A percentile compares a stretch with the other conserved stretches of the same genome.
phyloP scores from a whole-genome alignment of 2,329 filamentous ascomycete species.

The Nigrospora sphaerica region DNA sequence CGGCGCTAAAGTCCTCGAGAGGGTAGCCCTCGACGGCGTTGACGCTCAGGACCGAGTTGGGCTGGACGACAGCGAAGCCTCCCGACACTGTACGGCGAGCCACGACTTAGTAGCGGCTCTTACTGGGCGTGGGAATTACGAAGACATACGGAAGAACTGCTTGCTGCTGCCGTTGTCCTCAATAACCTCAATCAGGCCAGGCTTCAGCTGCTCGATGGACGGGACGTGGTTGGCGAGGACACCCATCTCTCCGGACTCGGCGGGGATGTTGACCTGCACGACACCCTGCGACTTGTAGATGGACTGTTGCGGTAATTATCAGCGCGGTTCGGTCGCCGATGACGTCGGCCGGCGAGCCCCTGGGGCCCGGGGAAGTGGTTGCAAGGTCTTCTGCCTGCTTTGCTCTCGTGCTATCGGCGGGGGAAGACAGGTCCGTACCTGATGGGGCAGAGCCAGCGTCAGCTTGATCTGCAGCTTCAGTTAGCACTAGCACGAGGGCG shows the following conservation, averaged over 20 bases:
- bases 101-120: slow-evolving; percentile 1
- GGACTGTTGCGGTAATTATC: slow-evolving; percentile 59
- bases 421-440: slow-evolving; percentile 58
- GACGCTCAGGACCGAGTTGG: slow-evolving; percentile 91
- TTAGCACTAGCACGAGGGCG: slow-evolving; percentile 17
- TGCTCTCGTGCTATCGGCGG: too few species aligned
- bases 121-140: not conserved
- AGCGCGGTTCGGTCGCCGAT: slow-evolving; percentile 19
- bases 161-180: slow-evolving; percentile 87
- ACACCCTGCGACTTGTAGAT: slow-evolving; percentile 63
- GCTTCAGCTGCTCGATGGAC: slow-evolving; percentile 97
- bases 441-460: slow-evolving; percentile 93
- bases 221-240: slow-evolving; percentile 98
- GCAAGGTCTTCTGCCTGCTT: not conserved
- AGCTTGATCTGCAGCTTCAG: slow-evolving; percentile 69
- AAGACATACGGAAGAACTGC: slow-evolving; percentile 90
- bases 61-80: slow-evolving; percentile 95
- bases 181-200: slow-evolving; percentile 88
- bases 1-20: slow-evolving; percentile 91
- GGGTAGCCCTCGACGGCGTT: slow-evolving; percentile 95
- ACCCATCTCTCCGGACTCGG: slow-evolving; percentile 98
- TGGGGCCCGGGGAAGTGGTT: slow-evolving; percentile 7
- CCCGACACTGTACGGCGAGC: slow-evolving; percentile 64
- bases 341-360: slow-evolving; percentile 9
- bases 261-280: slow-evolving; percentile 97